Evolutionary conservation across 805 yeast species (phyloP), one percentile per base, ranked within the genome.

Genomic region (Candida boidinii): DNA sequence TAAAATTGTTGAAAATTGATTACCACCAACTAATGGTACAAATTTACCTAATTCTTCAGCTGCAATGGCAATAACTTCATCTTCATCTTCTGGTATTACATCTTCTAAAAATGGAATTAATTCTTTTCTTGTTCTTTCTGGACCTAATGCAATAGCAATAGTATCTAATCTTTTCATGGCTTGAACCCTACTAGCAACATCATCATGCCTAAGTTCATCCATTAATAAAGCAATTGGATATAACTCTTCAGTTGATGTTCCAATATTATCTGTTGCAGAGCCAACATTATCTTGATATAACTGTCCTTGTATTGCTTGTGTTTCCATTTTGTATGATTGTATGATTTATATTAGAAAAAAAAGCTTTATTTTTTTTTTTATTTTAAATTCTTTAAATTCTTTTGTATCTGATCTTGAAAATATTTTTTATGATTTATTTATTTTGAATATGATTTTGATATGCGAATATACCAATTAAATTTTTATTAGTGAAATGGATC

Each of bases 181-280:
- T 43, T 79, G 85, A 16, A 92, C 90, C 39, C 99, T 71, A 49
- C 88, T 81, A 17, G 95, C 73, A 25, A 90, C 90, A 54, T 92
- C 98, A 53, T 92, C 98, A 56, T 90, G 96, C 61, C 68, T 49
- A 57, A 92, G 72, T 60, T 94, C 99, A 56, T 94, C 98, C 85
- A 92, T 87, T 39, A 92, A 72, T 46, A 92, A 70, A 12, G 98
- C 98, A 58, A 92, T 73, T 28, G 99, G 98, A 52, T 85, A 90
- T 37, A 92, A 70, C 46, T 79, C 87, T 52, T 78, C 78, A 5
- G 49, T 33, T 3, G 45, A 44, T 26, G 78, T 59, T 2, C 87
- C 86, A 38, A 78, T 52, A 42, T 79, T 76, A n/a, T n/a, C n/a
- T n/a, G n/a, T n/a, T n/a, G n/a, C n/a, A n/a, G n/a, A n/a, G n/a